These are phyloP conservation scores for Eudorina sp. DNA, from an alignment of 139 green algal species.

Conservation along the genomic window DNA sequence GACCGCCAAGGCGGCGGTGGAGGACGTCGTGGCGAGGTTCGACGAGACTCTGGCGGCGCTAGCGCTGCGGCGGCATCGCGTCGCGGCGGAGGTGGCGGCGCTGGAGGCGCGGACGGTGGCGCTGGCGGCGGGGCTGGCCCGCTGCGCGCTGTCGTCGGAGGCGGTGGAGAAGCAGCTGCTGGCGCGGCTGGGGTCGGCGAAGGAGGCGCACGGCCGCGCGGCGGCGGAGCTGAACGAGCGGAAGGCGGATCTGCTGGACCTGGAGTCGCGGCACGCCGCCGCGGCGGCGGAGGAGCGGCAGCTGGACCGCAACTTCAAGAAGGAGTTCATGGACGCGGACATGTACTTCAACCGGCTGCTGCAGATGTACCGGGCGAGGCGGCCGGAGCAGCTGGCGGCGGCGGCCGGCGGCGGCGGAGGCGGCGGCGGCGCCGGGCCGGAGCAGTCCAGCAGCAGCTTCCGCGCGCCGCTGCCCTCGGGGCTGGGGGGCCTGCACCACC, in stretches of 20 bases:
- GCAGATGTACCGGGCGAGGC: slow-evolving; percentile 59
- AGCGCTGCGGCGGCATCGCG: slow-evolving; percentile 6
- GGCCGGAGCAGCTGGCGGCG: slow-evolving; percentile 25
- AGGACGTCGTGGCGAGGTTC: slow-evolving; percentile 49
- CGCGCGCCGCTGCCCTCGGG: not conserved
- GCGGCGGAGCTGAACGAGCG: slow-evolving; percentile 42
- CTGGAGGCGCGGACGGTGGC: slow-evolving; percentile 41
- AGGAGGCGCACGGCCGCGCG: slow-evolving; percentile 39
- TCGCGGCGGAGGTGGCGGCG: slow-evolving; percentile 32
- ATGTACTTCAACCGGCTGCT: slow-evolving; percentile 42
- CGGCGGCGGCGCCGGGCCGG: not conserved
- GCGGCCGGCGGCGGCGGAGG: not conserved
- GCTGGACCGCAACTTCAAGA: slow-evolving; percentile 62
- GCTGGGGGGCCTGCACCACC: not conserved
- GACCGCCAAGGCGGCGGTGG: slow-evolving; percentile 36
- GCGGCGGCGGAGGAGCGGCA: slow-evolving; percentile 50
- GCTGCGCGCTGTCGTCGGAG: slow-evolving; percentile 14
- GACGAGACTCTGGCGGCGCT: slow-evolving; percentile 51
- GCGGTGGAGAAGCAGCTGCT: slow-evolving; percentile 3
- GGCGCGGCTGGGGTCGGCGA: slow-evolving; percentile 14
- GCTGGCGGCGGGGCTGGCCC: slow-evolving; percentile 32
- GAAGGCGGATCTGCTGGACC: not conserved
- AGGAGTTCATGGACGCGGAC: slow-evolving; percentile 63
- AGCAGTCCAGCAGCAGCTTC: not conserved
- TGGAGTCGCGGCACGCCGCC: slow-evolving; percentile 17